A percentile compares a stretch with the other conserved stretches of the same genome.
Conservation (phyloP, 129 eudicot genomes). For the Mikania micrantha region DNA sequence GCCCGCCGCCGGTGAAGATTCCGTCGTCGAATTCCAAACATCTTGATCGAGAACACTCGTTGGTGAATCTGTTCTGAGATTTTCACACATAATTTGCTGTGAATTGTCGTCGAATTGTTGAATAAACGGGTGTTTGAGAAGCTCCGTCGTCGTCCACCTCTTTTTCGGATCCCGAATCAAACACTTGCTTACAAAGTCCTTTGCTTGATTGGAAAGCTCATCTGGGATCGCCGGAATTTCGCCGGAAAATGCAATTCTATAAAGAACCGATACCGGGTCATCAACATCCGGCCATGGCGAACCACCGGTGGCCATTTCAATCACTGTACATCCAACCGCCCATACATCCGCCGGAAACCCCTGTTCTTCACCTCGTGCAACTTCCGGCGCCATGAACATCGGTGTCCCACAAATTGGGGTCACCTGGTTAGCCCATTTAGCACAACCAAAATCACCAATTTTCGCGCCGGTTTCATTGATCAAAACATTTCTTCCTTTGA, state of each 20-base stretch:
- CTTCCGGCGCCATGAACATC: slow-evolving; percentile 78
- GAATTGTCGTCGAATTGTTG: slow-evolving; percentile 10
- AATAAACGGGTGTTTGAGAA: slow-evolving; percentile 51
- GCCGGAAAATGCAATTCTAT: slow-evolving; percentile 46
- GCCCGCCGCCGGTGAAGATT: slow-evolving; percentile 9
- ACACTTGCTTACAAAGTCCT: slow-evolving; percentile 58
- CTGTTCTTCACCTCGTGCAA: slow-evolving; percentile 70
- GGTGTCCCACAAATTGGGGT: slow-evolving; percentile 56
- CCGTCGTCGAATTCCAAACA: slow-evolving; percentile 50
- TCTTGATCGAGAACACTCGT: slow-evolving; percentile 71
- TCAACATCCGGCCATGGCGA: slow-evolving; percentile 41
- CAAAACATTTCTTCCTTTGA: slow-evolving; percentile 55
- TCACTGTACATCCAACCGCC: slow-evolving; percentile 74
- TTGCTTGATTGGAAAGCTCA: slow-evolving; percentile 34
- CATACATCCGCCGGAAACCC: slow-evolving; percentile 67
- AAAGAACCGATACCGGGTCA: slow-evolving; percentile 36
- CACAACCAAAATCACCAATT: slow-evolving; percentile 75
- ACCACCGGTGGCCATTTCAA: slow-evolving; percentile 68
- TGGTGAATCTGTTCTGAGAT: slow-evolving; percentile 38
- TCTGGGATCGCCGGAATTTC: slow-evolving; percentile 52
- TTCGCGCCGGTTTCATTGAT: slow-evolving; percentile 37
- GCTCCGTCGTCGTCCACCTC: slow-evolving; percentile 65
- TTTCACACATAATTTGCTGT: slow-evolving; percentile 7
- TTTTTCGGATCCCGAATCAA: slow-evolving; percentile 38
- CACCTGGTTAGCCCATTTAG: slow-evolving; percentile 31